Conservation (phyloP, 2,329 filamentous ascomycete genomes). For the Apiospora koreana region DNA sequence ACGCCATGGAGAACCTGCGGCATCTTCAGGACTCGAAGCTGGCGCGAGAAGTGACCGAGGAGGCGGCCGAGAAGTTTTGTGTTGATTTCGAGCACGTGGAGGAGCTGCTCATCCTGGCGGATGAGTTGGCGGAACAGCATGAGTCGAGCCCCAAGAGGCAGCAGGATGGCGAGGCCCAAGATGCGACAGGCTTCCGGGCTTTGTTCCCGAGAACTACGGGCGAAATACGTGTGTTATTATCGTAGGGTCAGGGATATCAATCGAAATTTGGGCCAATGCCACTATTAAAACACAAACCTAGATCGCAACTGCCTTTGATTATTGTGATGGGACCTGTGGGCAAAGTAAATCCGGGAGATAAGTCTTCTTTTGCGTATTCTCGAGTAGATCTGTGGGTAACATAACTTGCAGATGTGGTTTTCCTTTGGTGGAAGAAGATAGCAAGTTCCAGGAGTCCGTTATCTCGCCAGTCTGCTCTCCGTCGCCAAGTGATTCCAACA, state of each 20-base stretch:
- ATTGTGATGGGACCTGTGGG: background rate
- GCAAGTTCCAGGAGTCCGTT: background rate
- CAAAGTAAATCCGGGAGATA: background rate
- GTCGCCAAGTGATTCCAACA: background rate
- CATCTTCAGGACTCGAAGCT: conserved; percentile 71
- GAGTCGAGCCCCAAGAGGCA: conserved; percentile 16
- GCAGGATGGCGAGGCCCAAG: conserved; percentile 25
- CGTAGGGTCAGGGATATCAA: conserved; percentile 32
- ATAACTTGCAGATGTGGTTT: background rate
- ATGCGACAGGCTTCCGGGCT: conserved; percentile 37
- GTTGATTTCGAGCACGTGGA: conserved; percentile 73
- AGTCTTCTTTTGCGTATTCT: background rate
- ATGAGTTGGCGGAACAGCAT: conserved; percentile 36
- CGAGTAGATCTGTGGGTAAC: background rate
- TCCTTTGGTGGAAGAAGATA: too few species aligned
- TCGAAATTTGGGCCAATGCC: background rate
- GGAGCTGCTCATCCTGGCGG: conserved; percentile 46
- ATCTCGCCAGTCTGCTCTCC: background rate
- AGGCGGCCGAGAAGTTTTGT: conserved; percentile 82
- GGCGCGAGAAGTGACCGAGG: conserved; percentile 75
- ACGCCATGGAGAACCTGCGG: conserved; percentile 81
- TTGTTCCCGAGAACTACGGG: conserved; percentile 61
- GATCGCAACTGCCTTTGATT: background rate
- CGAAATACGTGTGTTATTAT: conserved; percentile 61
- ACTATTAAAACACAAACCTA: background rate